These are phyloP conservation scores for Exophiala sideris DNA, from an alignment of 2,329 filamentous ascomycete species.

Conservation along the genomic window DNA sequence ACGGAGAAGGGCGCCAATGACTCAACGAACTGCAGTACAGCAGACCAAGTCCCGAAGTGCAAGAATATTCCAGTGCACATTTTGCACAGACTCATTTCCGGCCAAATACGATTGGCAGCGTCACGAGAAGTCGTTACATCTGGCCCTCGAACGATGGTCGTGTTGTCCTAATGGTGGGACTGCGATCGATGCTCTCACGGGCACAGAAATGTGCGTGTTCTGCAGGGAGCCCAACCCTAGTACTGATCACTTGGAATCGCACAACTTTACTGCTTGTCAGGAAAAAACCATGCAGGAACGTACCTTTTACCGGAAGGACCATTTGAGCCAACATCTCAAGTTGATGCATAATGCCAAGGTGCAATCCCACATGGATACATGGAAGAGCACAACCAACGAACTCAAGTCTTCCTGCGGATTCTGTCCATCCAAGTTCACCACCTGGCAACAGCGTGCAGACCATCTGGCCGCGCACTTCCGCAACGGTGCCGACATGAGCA, in stretches of 20 bases:
- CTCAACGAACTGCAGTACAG: slow-evolving; percentile 40
- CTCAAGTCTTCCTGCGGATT: slow-evolving; percentile 45
- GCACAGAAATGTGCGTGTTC: slow-evolving; percentile 53
- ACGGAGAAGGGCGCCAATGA: slow-evolving; percentile 49
- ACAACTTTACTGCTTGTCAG: slow-evolving; percentile 58
- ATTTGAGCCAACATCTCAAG: slow-evolving; percentile 56
- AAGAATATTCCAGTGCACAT: slow-evolving; percentile 57
- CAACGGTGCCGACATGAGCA: slow-evolving; percentile 36
- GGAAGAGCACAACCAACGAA: slow-evolving; percentile 51
- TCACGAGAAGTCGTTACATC: slow-evolving; percentile 57
- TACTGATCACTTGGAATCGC: slow-evolving; percentile 55
- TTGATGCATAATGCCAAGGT: slow-evolving; percentile 54
- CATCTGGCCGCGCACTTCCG: slow-evolving; percentile 42
- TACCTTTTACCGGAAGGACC: slow-evolving; percentile 59
- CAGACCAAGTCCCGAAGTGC: slow-evolving; percentile 40
- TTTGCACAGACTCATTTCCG: slow-evolving; percentile 55
- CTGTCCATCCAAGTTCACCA: slow-evolving; percentile 32
- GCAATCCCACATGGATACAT: slow-evolving; percentile 48
- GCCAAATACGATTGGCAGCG: slow-evolving; percentile 60
- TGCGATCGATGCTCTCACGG: slow-evolving; percentile 33
- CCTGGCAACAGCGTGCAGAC: slow-evolving; percentile 35
- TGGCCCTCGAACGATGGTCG: slow-evolving; percentile 57
- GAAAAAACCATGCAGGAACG: slow-evolving; percentile 59
- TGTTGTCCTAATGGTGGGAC: slow-evolving; percentile 59
- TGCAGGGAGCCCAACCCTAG: slow-evolving; percentile 55